Percentiles rank a stretch among this genome's conserved stretches.
Conservation (phyloP, 2,329 filamentous ascomycete genomes). For the Lanzia echinophila region DNA sequence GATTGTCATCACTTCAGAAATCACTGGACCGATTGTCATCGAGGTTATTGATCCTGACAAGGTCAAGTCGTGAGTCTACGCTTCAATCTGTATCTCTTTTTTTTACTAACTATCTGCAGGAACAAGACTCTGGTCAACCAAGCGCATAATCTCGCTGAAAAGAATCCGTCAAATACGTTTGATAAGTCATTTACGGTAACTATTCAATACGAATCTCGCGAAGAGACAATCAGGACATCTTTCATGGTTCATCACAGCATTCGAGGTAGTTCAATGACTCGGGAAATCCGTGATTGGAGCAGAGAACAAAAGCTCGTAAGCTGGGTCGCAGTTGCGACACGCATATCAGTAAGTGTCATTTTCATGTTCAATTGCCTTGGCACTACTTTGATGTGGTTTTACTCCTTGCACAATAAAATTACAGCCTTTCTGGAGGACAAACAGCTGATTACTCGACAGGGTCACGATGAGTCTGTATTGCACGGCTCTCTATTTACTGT, state of each 20-base stretch:
- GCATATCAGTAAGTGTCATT: conserved; percentile 20
- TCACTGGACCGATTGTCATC: conserved; percentile 12
- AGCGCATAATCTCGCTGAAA: conserved; percentile 12
- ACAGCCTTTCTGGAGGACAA: neutral
- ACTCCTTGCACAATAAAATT: too few relatives aligned
- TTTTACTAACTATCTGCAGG: conserved; percentile 4
- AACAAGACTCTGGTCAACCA: conserved; percentile 19
- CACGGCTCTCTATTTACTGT: conserved; percentile 29
- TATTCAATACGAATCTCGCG: conserved; percentile 6
- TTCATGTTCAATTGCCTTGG: too few relatives aligned
- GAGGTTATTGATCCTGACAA: conserved; percentile 11
- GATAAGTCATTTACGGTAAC: conserved; percentile 15
- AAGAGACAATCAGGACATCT: conserved; percentile 1
- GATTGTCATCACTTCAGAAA: conserved; percentile 15
- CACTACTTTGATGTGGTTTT: too few relatives aligned
- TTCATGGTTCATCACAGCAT: conserved; percentile 31
- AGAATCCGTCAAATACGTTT: conserved; percentile 12
- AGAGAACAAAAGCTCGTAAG: conserved; percentile 26
- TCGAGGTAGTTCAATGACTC: conserved; percentile 14
- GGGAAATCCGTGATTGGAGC: conserved; percentile 25
- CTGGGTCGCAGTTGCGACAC: conserved; percentile 32
- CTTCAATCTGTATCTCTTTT: neutral
- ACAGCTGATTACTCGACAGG: neutral
- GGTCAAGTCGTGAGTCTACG: conserved; percentile 16
- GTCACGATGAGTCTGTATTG: neutral